A percentile compares a stretch with the other conserved stretches of the same genome.
These are phyloP conservation scores for Cladochytrium replicatum DNA, from an alignment of 192 early-diverging fungal species.

Conservation along the genomic window DNA sequence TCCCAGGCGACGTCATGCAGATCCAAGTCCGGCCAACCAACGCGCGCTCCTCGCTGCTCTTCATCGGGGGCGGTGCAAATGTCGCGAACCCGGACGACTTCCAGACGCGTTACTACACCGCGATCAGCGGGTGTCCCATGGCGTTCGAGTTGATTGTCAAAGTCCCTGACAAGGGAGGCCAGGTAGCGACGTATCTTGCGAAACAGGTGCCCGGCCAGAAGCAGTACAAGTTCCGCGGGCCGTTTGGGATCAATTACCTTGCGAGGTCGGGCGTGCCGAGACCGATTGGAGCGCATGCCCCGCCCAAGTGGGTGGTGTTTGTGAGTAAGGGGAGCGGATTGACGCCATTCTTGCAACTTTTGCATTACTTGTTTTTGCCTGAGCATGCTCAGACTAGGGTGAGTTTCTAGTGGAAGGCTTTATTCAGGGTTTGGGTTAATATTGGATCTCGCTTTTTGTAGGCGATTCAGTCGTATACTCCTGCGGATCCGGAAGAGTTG, in stretches of 20 bases:
- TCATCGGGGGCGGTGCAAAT: slow-evolving; percentile 12
- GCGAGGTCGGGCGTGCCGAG: too few species aligned
- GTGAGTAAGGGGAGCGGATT: slow-evolving; percentile 28
- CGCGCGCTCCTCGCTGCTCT: too few species aligned
- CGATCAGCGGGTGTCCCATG: slow-evolving; percentile 13
- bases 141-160: slow-evolving; percentile 26
- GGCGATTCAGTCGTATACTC: too few species aligned
- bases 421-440: too few species aligned
- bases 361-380: slow-evolving; percentile 28
- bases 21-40: slow-evolving; percentile 21
- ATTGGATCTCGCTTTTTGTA: too few species aligned
- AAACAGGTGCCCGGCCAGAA: slow-evolving; percentile 14
- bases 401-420: too few species aligned
- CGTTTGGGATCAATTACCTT: slow-evolving; percentile 9
- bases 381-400: too few species aligned
- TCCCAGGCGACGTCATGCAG: slow-evolving; percentile 31
- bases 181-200: slow-evolving; percentile 4
- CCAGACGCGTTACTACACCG: slow-evolving; percentile 28
- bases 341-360: slow-evolving; percentile 20
- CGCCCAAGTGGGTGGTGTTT: too few species aligned
- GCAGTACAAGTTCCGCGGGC: slow-evolving; percentile 17
- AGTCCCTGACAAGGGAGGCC: too few species aligned
- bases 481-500: too few species aligned
- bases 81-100: too few species aligned
- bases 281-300: too few species aligned